phyloP scores from a whole-genome alignment of 768 basidiomycete species.

The Boletus sp. region DNA sequence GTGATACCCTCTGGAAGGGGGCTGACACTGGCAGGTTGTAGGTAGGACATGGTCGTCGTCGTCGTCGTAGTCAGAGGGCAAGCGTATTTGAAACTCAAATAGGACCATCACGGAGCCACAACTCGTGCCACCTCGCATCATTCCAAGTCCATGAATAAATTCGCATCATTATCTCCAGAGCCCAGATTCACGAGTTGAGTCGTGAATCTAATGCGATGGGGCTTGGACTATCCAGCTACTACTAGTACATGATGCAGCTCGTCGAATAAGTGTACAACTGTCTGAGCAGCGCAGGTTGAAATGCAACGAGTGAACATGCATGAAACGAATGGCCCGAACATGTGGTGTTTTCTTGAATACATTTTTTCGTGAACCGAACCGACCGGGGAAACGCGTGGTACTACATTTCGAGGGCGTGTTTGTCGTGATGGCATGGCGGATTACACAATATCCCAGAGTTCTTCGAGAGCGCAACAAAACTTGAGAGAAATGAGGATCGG shows the following conservation, averaged over 20 bases:
- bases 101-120: not conserved
- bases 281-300: slow-evolving; percentile 34
- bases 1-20: slow-evolving; percentile 58
- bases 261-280: slow-evolving; percentile 17
- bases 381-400: slow-evolving; percentile 3
- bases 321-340: slow-evolving; percentile 4
- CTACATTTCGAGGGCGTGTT: slow-evolving; percentile 12
- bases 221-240: slow-evolving; percentile 27
- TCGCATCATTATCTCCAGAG: slow-evolving; percentile 36
- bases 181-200: slow-evolving; percentile 36
- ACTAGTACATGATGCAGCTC: slow-evolving; percentile 29
- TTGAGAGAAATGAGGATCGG: slow-evolving; percentile 29
- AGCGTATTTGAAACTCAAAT: slow-evolving; percentile 15
- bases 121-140: not conserved
- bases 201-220: slow-evolving; percentile 33
- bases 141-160: not conserved
- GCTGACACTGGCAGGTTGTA: slow-evolving; percentile 48
- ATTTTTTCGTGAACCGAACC: slow-evolving; percentile 5
- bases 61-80: not conserved
- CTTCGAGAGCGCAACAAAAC: slow-evolving; percentile 92
- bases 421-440: not conserved
- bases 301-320: slow-evolving; percentile 20
- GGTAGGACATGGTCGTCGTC: slow-evolving; percentile 24
- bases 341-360: slow-evolving; percentile 9
- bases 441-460: slow-evolving; percentile 91